Evolutionary conservation across 2,329 filamentous ascomycete species (phyloP).

Genomic region (Diaporthe nobilis): DNA sequence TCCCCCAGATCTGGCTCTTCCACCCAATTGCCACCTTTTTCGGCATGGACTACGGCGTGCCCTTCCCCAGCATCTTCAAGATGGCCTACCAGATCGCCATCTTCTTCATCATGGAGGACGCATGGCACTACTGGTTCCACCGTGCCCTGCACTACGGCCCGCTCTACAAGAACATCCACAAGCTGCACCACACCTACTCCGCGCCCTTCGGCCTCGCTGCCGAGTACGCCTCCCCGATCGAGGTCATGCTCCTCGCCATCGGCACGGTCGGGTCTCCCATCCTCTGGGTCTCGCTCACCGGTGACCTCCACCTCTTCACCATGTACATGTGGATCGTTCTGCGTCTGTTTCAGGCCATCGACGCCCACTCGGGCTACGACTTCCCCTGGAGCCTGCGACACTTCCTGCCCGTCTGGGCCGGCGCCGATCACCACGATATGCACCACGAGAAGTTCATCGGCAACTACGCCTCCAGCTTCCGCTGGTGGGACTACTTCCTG

Average conservation of each 20-base stretch:
- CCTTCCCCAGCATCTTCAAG: slow-evolving; percentile 87
- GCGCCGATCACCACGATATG: slow-evolving; percentile 94
- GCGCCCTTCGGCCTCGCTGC: slow-evolving; percentile 96
- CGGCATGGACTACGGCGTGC: slow-evolving; percentile 88
- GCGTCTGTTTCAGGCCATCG: slow-evolving; percentile 96
- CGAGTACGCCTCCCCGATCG: slow-evolving; percentile 97
- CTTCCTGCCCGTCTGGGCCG: slow-evolving; percentile 97
- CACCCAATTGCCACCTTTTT: slow-evolving; percentile 95
- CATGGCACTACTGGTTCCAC: slow-evolving; percentile 99
- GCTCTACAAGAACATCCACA: slow-evolving; percentile 97
- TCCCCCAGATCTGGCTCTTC: slow-evolving; percentile 99
- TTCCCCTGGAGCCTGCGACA: slow-evolving; percentile 98
- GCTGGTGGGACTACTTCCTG: slow-evolving; percentile 97
- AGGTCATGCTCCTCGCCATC: slow-evolving; percentile 93
- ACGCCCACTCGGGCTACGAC: slow-evolving; percentile 97
- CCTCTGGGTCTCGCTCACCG: slow-evolving; percentile 84
- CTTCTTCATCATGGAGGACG: slow-evolving; percentile 96
- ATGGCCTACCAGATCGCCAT: slow-evolving; percentile 93
- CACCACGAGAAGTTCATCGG: slow-evolving; percentile 99
- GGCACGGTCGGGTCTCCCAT: slow-evolving; percentile 88
- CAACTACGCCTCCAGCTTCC: slow-evolving; percentile 97
- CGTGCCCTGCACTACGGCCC: slow-evolving; percentile 93
- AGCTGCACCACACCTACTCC: slow-evolving; percentile 99
- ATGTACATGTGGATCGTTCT: slow-evolving; percentile 98
- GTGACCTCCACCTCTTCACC: slow-evolving; percentile 92